These are phyloP conservation scores for Yarrowia divulgata DNA, from an alignment of 805 yeast genomes.

Conservation along the genomic window DNA sequence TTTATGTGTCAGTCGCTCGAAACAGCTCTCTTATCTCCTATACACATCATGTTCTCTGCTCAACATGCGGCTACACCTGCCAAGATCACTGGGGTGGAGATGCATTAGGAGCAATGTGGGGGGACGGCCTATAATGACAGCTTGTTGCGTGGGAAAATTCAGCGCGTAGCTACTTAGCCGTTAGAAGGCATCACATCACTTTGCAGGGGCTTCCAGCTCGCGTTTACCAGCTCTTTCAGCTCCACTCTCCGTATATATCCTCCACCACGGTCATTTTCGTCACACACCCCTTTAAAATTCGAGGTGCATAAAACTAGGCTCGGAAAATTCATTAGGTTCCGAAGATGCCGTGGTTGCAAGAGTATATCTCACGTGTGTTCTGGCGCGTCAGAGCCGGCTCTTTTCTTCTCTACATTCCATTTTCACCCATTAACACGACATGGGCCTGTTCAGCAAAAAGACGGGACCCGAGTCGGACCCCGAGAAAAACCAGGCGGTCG, in stretches of 20 bases:
- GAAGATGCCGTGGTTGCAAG: conserved; percentile 31
- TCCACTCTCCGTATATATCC: neutral
- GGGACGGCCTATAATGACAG: neutral
- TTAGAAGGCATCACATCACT: no score
- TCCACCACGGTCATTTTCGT: neutral
- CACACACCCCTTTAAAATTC: neutral
- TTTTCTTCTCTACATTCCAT: neutral
- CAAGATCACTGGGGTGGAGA: conserved; percentile 24
- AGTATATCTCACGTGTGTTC: conserved; percentile 1
- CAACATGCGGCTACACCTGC: conserved; percentile 29
- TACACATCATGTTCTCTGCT: no score
- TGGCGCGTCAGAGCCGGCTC: neutral
- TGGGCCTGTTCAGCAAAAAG: conserved; percentile 29
- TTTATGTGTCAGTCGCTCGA: neutral
- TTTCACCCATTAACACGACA: neutral
- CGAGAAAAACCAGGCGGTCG: conserved; percentile 15
- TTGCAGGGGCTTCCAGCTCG: no score
- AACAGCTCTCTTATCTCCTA: no score
- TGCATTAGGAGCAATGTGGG: conserved; percentile 33
- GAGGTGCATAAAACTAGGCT: conserved; percentile 17
- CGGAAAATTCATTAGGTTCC: conserved; percentile 28
- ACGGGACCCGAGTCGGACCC: conserved; percentile 17
- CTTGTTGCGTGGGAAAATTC: neutral
- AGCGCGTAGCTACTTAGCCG: no score
- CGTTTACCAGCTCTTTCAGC: no score